These are phyloP conservation scores for Pseudophaeomoniella oleicola DNA, from an alignment of 2,329 filamentous ascomycete genomes.

Conservation along the genomic window DNA sequence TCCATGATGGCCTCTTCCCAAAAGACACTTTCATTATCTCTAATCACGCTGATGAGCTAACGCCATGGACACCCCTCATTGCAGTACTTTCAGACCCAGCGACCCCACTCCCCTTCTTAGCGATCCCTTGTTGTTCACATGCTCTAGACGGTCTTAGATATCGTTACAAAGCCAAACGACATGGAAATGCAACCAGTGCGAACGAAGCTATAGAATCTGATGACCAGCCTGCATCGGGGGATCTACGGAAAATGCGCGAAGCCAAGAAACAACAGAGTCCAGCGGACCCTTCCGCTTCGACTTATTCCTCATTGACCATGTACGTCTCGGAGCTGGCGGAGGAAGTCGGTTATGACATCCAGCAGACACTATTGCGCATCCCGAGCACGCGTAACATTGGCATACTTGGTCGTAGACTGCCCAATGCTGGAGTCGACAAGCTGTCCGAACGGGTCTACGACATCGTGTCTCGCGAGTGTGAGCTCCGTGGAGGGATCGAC, in stretches of 20 bases:
- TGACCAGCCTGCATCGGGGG: slow-evolving; percentile 21
- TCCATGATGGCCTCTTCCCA: slow-evolving; percentile 49
- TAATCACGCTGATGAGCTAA: slow-evolving; percentile 94
- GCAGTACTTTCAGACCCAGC: slow-evolving; percentile 41
- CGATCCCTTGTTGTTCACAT: slow-evolving; percentile 93
- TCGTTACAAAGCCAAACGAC: slow-evolving; percentile 32
- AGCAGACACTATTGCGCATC: slow-evolving; percentile 78
- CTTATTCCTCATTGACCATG: slow-evolving; percentile 68
- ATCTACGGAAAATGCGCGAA: slow-evolving; percentile 23
- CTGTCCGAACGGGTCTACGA: background rate
- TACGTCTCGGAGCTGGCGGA: slow-evolving; percentile 59
- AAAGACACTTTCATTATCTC: slow-evolving; percentile 79
- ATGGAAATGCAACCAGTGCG: slow-evolving; percentile 5
- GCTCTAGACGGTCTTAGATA: slow-evolving; percentile 61
- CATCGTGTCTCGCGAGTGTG: background rate
- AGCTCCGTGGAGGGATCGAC: background rate
- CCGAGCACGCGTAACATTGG: slow-evolving; percentile 82
- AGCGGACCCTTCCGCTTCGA: slow-evolving; percentile 37
- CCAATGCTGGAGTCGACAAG: background rate
- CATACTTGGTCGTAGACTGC: slow-evolving; percentile 46
- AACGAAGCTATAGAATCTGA: slow-evolving; percentile 10
- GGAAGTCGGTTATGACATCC: slow-evolving; percentile 59
- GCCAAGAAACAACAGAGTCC: slow-evolving; percentile 19
- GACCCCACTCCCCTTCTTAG: slow-evolving; percentile 68
- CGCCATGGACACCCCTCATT: slow-evolving; percentile 85